These are phyloP conservation scores for Colletotrichum musae DNA, from an alignment of 2,329 filamentous ascomycete species.

Conservation along the genomic window DNA sequence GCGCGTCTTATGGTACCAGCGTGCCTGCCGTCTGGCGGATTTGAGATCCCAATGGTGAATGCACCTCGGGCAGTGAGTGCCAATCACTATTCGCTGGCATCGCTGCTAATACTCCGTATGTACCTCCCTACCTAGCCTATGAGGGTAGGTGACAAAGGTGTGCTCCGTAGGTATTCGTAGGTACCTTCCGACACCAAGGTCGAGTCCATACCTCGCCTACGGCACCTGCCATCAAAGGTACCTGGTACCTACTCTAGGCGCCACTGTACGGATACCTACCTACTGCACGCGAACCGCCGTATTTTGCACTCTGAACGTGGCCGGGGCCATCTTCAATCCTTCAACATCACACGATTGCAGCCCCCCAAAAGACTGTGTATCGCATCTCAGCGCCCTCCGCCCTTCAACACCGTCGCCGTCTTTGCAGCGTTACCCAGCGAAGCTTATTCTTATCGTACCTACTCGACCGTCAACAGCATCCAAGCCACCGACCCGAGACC, in stretches of 20 bases:
- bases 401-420: slow-evolving; percentile 1
- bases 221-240: no score
- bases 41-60: slow-evolving; percentile 30
- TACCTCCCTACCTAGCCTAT: no score
- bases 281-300: slow-evolving; percentile 39
- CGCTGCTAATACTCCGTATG: no score
- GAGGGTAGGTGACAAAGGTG: no score
- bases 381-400: slow-evolving; percentile 34
- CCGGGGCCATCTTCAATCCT: slow-evolving; percentile 42
- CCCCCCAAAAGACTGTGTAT: slow-evolving; percentile 18
- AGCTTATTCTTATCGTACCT: slow-evolving; percentile 10
- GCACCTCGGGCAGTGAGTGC: background rate
- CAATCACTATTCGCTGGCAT: slow-evolving; percentile 15
- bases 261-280: slow-evolving; percentile 14
- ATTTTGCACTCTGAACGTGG: slow-evolving; percentile 41
- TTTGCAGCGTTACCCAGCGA: slow-evolving; percentile 5
- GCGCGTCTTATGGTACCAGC: slow-evolving; percentile 30
- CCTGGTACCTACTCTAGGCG: slow-evolving; percentile 7
- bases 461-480: slow-evolving; percentile 18
- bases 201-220: no score
- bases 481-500: slow-evolving; percentile 26
- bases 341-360: slow-evolving; percentile 42
- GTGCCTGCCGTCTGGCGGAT: slow-evolving; percentile 30
- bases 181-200: no score
- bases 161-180: no score